Percentiles rank a stretch among this genome's conserved stretches.
Evolutionary conservation across 2,329 filamentous ascomycete species (phyloP).

Genomic region (Cladosporium cucumerinum): DNA sequence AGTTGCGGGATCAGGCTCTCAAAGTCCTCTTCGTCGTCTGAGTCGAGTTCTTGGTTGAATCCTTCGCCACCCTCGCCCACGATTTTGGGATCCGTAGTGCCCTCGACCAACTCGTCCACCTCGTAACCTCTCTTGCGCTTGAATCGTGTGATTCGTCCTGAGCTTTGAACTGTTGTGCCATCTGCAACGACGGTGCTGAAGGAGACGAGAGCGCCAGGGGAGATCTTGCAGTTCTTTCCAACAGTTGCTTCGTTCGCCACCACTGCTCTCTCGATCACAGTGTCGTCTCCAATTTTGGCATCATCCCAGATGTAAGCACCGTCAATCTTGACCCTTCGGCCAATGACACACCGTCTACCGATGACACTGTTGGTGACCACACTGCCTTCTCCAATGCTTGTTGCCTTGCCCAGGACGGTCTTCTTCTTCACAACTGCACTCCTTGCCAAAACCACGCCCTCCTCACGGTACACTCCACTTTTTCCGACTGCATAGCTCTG

Average conservation of each 20-base stretch:
- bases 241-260: conserved; percentile 70
- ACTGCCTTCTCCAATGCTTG: conserved; percentile 69
- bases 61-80: conserved; percentile 60
- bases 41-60: conserved; percentile 59
- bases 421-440: conserved; percentile 66
- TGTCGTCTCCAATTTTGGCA: conserved; percentile 70
- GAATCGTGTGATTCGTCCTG: conserved; percentile 45
- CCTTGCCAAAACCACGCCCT: conserved; percentile 68
- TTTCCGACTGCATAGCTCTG: conserved; percentile 72
- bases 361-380: conserved; percentile 73
- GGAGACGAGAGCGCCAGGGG: conserved; percentile 73
- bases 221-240: conserved; percentile 67
- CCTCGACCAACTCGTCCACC: conserved; percentile 35
- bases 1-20: conserved; percentile 41
- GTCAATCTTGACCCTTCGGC: conserved; percentile 74
- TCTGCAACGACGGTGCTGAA: conserved; percentile 72
- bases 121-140: conserved; percentile 47
- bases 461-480: conserved; percentile 72
- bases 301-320: conserved; percentile 88
- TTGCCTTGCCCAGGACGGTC: conserved; percentile 73
- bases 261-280: conserved; percentile 67
- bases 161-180: conserved; percentile 46
- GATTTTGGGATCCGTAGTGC: conserved; percentile 47
- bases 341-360: conserved; percentile 81
- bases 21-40: conserved; percentile 60